phyloP scores from a whole-genome alignment of 331 rosid species.

The Rosa hybrid region DNA sequence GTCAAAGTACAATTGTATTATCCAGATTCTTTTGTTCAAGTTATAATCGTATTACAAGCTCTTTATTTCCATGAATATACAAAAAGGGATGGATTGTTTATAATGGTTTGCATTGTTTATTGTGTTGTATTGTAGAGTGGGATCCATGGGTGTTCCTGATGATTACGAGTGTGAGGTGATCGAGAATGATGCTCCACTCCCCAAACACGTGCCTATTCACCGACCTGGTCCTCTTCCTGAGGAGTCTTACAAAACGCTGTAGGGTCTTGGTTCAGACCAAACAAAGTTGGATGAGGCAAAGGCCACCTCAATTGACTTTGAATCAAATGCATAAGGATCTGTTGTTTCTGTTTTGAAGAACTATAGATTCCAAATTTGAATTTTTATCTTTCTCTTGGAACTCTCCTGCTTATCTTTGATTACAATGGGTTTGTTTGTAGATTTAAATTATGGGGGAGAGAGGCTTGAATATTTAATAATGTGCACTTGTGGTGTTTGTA shows the following conservation, averaged over 20 bases:
- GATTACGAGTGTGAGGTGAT: conserved; percentile 85
- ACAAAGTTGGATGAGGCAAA: conserved; percentile 39
- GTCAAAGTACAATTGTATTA: not conserved
- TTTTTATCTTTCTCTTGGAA: conserved; percentile 13
- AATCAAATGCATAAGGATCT: conserved; percentile 40
- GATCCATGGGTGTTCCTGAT: conserved; percentile 87
- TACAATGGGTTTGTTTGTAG: conserved; percentile 27
- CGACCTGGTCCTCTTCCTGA: conserved; percentile 83
- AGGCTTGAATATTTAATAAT: conserved; percentile 21
- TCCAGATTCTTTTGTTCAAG: not conserved
- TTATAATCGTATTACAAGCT: not conserved
- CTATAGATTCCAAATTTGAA: conserved; percentile 26
- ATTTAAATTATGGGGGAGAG: conserved; percentile 4
- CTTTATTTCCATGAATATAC: conserved; percentile 1
- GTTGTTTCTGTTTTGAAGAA: conserved; percentile 21
- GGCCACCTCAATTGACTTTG: conserved; percentile 43
- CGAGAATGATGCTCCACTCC: conserved; percentile 87
- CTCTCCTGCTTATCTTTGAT: conserved; percentile 5
- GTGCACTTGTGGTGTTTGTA: conserved; percentile 7
- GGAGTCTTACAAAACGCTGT: conserved; percentile 63
- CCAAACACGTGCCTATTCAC: conserved; percentile 79
- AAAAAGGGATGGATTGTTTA: not conserved
- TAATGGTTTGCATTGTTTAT: conserved; percentile 7
- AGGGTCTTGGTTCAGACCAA: conserved; percentile 32
- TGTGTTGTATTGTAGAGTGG: conserved; percentile 69